phyloP scores from a whole-genome alignment of 441 rosid species.

The Mallotus japonicus region DNA sequence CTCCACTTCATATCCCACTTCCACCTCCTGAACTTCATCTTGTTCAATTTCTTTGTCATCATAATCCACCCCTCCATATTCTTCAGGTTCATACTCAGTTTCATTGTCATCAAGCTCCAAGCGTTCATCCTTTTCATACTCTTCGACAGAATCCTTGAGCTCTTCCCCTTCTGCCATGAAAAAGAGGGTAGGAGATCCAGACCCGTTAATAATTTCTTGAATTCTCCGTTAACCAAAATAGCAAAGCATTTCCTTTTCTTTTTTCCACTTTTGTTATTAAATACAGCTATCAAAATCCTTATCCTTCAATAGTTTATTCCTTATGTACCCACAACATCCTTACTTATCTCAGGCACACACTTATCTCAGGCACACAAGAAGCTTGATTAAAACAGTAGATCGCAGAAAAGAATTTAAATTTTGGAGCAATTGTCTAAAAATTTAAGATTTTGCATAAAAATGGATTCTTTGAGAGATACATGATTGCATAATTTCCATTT shows the following conservation, averaged over 20 bases:
- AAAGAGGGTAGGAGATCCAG: slow-evolving; percentile 43
- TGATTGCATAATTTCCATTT: too few relatives aligned
- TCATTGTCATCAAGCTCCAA: slow-evolving; percentile 95
- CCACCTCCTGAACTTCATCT: slow-evolving; percentile 46
- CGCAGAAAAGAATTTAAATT: background rate
- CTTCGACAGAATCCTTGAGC: slow-evolving; percentile 66
- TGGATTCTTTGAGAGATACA: background rate
- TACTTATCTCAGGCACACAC: background rate
- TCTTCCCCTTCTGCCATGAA: slow-evolving; percentile 70
- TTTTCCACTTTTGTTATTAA: background rate
- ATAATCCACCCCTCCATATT: slow-evolving; percentile 62
- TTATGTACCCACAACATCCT: background rate
- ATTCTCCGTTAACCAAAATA: slow-evolving; percentile 18
- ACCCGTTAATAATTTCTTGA: slow-evolving; percentile 36
- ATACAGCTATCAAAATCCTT: background rate
- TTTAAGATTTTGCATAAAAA: background rate
- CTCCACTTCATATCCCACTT: slow-evolving; percentile 50
- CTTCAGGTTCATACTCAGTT: slow-evolving; percentile 76
- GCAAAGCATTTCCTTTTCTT: background rate
- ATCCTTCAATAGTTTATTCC: background rate
- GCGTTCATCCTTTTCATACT: slow-evolving; percentile 79
- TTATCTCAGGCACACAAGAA: background rate
- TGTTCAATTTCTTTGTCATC: slow-evolving; percentile 76
- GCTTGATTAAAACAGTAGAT: background rate
- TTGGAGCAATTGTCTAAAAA: background rate